Evolutionary conservation across 768 basidiomycete species (phyloP).

Genomic region (Collybia mongolica): DNA sequence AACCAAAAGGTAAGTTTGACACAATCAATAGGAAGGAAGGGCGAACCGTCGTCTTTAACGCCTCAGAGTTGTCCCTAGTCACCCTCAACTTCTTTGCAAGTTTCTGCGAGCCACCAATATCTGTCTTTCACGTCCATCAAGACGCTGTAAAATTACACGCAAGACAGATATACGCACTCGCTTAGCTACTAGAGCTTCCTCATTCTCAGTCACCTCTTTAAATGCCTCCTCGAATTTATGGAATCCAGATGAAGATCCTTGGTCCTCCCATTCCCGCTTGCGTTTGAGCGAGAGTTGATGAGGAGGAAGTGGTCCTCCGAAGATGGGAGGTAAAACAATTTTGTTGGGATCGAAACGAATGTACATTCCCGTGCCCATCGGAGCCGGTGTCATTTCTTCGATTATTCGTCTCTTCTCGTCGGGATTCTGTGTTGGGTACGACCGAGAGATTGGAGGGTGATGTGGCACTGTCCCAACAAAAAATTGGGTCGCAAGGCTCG

Average conservation of each 20-base stretch:
- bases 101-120: not conserved
- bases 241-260: slow-evolving; percentile 8
- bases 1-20: slow-evolving; percentile 2
- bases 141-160: not conserved
- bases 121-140: not conserved
- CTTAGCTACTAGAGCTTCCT: slow-evolving; percentile 1
- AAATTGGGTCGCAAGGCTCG: too few species aligned
- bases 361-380: slow-evolving; percentile 7
- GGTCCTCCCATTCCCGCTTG: slow-evolving; percentile 3
- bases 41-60: slow-evolving; percentile 15
- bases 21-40: not conserved
- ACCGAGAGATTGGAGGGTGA: too few species aligned
- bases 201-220: slow-evolving; percentile 13
- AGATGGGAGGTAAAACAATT: slow-evolving; percentile 13
- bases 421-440: too few species aligned
- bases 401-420: too few species aligned
- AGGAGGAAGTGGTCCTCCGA: slow-evolving; percentile 15
- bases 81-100: not conserved
- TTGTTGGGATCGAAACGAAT: slow-evolving; percentile 18
- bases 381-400: not conserved
- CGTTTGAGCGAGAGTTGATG: slow-evolving; percentile 6
- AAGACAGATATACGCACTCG: not conserved
- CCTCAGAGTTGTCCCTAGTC: not conserved
- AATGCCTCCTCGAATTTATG: slow-evolving; percentile 17
- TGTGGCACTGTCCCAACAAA: too few species aligned